Base-by-base conservation (phyloP, 345 rosid genomes). In the Litchi chinensis region DNA sequence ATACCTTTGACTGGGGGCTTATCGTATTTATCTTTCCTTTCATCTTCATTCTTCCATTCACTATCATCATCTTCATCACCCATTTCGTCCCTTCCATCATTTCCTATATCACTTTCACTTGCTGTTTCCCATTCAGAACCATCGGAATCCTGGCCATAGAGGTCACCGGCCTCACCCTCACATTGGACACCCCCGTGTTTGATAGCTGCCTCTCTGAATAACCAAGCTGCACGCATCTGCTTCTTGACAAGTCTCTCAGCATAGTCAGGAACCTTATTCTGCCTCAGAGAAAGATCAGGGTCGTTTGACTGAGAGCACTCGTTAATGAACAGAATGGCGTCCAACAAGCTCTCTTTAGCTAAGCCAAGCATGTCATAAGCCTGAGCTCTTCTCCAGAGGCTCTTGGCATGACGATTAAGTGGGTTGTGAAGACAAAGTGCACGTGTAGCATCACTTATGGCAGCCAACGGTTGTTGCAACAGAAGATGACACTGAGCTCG, bases 41-140 rank as follows among this genome's bases (percentile, higher is more conserved):
- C 92, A 82, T 87, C 90, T 19, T 87, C 91, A 10, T 77, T 84
- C 84, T 84, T 91, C 84, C 94, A 90, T 57, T 90, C 96, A 1
- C 84, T 85, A 83, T 91, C 93, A 10, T 90, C 93, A 0, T 90
- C 93, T 3, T 91, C 97, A 50, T 89, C 90, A 11, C 90, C 93
- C 90, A 91, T 87, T 77, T 87, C 90, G 80, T 87, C 95, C 79
- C 93, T 85, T 68, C 93, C 95, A 52, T 93, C 98, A 78, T 93
- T 89, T 82, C 95, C 99, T 48, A 91, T 90, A 76, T 96, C 98
- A 37, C 98, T 96, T 85, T 92, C 99, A 41, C 98, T 96, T 0
- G 93, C 99, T 24, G 98, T 96, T 79, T 96, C 98, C 99, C 99
- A 96, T 60, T 94, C 99, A 0, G 99, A 96, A 83, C 87, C 98